A percentile compares a stretch with the other conserved stretches of the same genome.
Evolutionary conservation across 208 protist genomes (phyloP).

Genomic region (Leishmania lainsoni): DNA sequence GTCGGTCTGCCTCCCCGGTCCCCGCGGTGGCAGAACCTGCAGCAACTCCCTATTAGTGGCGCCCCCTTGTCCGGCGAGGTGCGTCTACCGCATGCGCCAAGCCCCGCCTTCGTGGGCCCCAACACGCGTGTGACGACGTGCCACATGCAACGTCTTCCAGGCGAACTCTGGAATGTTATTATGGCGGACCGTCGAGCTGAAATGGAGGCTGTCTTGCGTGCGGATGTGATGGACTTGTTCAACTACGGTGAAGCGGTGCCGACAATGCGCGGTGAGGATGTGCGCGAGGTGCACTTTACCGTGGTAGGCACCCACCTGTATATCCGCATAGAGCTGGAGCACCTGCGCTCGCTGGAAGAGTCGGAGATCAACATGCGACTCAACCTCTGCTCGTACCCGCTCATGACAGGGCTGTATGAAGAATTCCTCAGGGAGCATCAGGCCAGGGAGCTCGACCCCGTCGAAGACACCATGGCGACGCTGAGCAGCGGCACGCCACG

Average conservation of each 20-base stretch:
- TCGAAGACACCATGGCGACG: conserved; percentile 23
- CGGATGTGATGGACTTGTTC: conserved; percentile 46
- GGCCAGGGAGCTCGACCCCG: conserved; percentile 27
- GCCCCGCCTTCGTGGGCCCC: conserved; percentile 9
- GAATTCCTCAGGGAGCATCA: conserved; percentile 33
- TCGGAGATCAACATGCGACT: conserved; percentile 49
- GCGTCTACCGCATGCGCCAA: conserved; percentile 5
- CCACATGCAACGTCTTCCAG: conserved; percentile 42
- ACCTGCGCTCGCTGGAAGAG: conserved; percentile 31
- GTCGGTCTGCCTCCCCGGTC: conserved; percentile 28
- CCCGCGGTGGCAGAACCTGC: conserved; percentile 13
- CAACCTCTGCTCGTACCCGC: conserved; percentile 35
- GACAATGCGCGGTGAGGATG: conserved; percentile 21
- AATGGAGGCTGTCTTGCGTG: conserved; percentile 28
- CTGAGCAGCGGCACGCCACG: conserved; percentile 9
- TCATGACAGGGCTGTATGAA: conserved; percentile 44
- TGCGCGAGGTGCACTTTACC: conserved; percentile 31
- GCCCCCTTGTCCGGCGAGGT: neutral
- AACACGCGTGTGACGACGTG: conserved; percentile 19
- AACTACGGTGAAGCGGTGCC: conserved; percentile 35
- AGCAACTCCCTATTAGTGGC: neutral
- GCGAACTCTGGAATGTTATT: conserved; percentile 40
- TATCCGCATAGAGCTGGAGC: conserved; percentile 40
- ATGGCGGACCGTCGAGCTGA: conserved; percentile 6
- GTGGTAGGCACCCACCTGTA: conserved; percentile 31